phyloP scores from a whole-genome alignment of 768 basidiomycete species.

The Hypholoma fasciculare region DNA sequence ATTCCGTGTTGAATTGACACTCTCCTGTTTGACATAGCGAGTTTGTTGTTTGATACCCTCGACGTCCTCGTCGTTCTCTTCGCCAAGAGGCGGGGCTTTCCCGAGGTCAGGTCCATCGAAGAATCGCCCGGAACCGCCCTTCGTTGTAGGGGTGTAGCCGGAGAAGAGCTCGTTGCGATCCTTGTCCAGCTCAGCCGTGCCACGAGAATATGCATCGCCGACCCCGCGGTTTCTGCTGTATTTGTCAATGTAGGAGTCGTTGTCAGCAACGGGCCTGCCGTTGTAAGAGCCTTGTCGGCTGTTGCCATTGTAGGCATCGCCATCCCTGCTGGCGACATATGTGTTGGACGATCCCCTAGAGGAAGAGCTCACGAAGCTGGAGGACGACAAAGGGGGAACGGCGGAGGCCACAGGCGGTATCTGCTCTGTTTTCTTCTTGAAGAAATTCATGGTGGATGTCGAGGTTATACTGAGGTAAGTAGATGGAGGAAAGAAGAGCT shows the following conservation, averaged over 20 bases:
- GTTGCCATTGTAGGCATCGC: slow-evolving; percentile 48
- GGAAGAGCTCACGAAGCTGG: slow-evolving; percentile 14
- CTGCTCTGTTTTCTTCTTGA: slow-evolving; percentile 64
- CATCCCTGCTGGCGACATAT: slow-evolving; percentile 71
- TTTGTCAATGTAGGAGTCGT: slow-evolving; percentile 36
- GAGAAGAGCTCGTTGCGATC: slow-evolving; percentile 77
- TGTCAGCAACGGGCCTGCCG: slow-evolving; percentile 12
- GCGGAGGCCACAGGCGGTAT: slow-evolving; percentile 67
- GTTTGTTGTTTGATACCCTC: slow-evolving; percentile 96
- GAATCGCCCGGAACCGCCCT: slow-evolving; percentile 64
- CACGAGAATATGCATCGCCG: slow-evolving; percentile 68
- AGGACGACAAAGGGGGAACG: slow-evolving; percentile 23
- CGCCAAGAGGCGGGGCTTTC: slow-evolving; percentile 53
- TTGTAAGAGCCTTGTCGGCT: slow-evolving; percentile 17
- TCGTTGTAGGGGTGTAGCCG: slow-evolving; percentile 65
- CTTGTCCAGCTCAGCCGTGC: slow-evolving; percentile 55
- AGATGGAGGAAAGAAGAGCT: neutral
- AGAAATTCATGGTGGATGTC: slow-evolving; percentile 55
- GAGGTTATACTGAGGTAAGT: slow-evolving; percentile 4
- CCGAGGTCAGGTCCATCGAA: slow-evolving; percentile 59
- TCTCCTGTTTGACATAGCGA: slow-evolving; percentile 87
- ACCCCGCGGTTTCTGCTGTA: slow-evolving; percentile 54
- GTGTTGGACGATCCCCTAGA: slow-evolving; percentile 54
- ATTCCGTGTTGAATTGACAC: slow-evolving; percentile 85
- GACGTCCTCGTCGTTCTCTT: slow-evolving; percentile 83